A percentile compares a stretch with the other conserved stretches of the same genome.
Conservation (phyloP, 2,329 filamentous ascomycete species). For the Zymoseptoria crescenta region DNA sequence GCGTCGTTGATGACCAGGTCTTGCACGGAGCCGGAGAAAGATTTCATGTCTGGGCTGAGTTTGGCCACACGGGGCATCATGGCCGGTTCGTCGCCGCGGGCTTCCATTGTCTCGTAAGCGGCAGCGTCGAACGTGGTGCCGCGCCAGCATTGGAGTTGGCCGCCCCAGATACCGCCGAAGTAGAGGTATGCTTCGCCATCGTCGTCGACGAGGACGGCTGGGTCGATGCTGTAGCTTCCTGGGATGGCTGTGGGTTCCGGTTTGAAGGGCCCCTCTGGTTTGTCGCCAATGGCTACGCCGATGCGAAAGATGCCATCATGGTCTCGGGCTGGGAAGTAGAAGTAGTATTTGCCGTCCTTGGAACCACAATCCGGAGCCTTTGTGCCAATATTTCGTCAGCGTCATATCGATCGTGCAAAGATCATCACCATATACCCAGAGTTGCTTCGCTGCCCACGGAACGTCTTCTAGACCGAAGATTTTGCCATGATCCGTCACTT, state of each 20-base stretch:
- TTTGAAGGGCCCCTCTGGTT: constrained; percentile 61
- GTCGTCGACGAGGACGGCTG: constrained; percentile 65
- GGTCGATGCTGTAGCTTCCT: constrained; percentile 70
- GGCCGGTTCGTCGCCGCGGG: constrained; percentile 50
- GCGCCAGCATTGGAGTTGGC: constrained; percentile 64
- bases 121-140: constrained; percentile 48
- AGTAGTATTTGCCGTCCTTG: constrained; percentile 63
- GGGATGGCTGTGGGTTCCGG: constrained; percentile 57
- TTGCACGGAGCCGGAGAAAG: constrained; percentile 48
- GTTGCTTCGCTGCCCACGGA: constrained; percentile 70
- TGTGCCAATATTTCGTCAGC: neutral
- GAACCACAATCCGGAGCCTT: constrained; percentile 62
- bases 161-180: constrained; percentile 74
- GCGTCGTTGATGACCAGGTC: constrained; percentile 57
- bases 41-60: constrained; percentile 58
- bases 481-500: constrained; percentile 65
- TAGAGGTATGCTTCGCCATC: constrained; percentile 60
- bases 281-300: constrained; percentile 58
- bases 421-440: constrained; percentile 46
- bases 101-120: constrained; percentile 22
- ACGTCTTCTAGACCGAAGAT: constrained; percentile 58
- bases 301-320: constrained; percentile 63
- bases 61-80: constrained; percentile 60
- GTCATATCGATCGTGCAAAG: neutral
- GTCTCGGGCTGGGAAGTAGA: constrained; percentile 71